phyloP scores from a whole-genome alignment of 164 flowering plant species.

The Nymphaea thermarum region DNA sequence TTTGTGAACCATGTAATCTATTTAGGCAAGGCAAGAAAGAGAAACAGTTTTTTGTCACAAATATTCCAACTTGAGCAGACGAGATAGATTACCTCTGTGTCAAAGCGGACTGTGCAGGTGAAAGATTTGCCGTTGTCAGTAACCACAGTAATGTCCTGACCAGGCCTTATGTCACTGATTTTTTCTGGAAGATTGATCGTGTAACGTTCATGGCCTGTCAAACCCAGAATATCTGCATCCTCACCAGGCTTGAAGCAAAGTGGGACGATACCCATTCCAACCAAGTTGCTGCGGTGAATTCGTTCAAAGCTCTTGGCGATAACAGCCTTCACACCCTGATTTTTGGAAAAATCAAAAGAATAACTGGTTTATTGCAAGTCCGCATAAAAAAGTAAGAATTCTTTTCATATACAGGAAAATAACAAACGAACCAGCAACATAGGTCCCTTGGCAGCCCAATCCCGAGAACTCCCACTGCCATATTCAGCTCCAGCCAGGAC shows the following conservation, averaged over 20 bases:
- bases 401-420: too few relatives aligned
- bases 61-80: background rate
- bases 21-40: background rate
- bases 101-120: conserved; percentile 31
- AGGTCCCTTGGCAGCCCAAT: conserved; percentile 86
- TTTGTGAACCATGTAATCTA: too few relatives aligned
- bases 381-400: too few relatives aligned
- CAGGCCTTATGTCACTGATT: conserved; percentile 26
- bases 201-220: conserved; percentile 31
- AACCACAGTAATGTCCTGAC: conserved; percentile 27
- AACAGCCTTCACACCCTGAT: conserved; percentile 15
- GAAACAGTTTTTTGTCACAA: background rate
- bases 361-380: background rate
- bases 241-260: conserved; percentile 34
- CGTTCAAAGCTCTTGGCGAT: conserved; percentile 38
- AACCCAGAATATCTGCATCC: conserved; percentile 32
- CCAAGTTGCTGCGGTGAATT: conserved; percentile 34
- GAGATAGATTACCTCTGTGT: conserved; percentile 27
- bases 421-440: conserved; percentile 40
- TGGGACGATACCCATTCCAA: conserved; percentile 39
- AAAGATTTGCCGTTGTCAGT: conserved; percentile 32
- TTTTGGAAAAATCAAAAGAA: background rate
- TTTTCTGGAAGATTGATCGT: conserved; percentile 24
- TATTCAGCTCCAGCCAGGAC: conserved; percentile 72
- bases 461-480: conserved; percentile 82